Percentiles rank a stretch among this genome's conserved stretches.
These are phyloP conservation scores for Chamaecrista fasciculata DNA, from an alignment of 306 rosid genomes.

Conservation along the genomic window DNA sequence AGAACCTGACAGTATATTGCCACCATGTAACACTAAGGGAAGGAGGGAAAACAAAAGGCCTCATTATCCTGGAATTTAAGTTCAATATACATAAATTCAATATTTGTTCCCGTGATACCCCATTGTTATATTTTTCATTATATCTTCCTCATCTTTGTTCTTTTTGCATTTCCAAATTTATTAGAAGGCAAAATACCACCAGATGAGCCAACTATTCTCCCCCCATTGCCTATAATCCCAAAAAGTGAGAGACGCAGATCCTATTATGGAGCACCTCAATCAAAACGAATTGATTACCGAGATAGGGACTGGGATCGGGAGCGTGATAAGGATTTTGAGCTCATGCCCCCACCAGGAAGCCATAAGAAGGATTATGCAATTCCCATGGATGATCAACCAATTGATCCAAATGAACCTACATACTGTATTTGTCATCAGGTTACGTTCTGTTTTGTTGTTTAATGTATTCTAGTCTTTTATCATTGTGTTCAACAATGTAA, in stretches of 20 bases:
- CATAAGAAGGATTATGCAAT: constrained; percentile 68
- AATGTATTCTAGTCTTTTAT: constrained; percentile 5
- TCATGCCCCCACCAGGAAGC: constrained; percentile 96
- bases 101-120: background rate
- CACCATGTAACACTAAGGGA: constrained; percentile 5
- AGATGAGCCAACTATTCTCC: constrained; percentile 86
- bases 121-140: too few relatives aligned
- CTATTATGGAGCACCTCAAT: constrained; percentile 60
- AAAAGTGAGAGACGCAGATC: constrained; percentile 69
- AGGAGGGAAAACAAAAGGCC: constrained; percentile 12
- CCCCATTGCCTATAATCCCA: constrained; percentile 73
- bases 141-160: constrained; percentile 10
- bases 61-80: background rate
- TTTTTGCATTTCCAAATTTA: constrained; percentile 16
- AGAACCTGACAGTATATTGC: background rate
- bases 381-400: constrained; percentile 84
- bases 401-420: constrained; percentile 93
- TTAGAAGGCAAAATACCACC: constrained; percentile 84
- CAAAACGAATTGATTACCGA: constrained; percentile 71
- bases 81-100: background rate
- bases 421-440: constrained; percentile 98
- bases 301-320: constrained; percentile 93
- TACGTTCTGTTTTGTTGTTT: constrained; percentile 52
- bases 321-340: constrained; percentile 88
- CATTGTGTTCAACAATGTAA: constrained; percentile 7